phyloP scores from a whole-genome alignment of 2,329 filamentous ascomycete species.

The Cadophora sp. region DNA sequence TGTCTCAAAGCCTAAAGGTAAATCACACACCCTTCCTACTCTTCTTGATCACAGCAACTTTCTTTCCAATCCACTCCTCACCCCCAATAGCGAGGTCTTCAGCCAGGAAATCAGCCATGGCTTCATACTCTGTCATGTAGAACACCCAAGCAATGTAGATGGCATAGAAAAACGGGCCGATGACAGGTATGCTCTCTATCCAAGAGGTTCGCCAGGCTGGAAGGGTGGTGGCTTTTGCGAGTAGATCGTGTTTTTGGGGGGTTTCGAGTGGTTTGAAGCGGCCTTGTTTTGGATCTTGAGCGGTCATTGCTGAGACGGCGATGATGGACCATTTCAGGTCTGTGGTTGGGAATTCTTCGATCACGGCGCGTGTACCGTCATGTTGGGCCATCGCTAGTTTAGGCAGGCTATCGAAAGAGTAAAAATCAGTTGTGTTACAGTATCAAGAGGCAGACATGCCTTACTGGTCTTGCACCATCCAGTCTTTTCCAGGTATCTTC shows the following conservation, averaged over 20 bases:
- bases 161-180: conserved; percentile 44
- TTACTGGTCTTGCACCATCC: conserved; percentile 47
- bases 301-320: conserved; percentile 47
- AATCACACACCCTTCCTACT: conserved; percentile 25
- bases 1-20: neutral
- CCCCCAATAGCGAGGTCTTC: conserved; percentile 46
- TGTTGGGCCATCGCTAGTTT: conserved; percentile 25
- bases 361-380: conserved; percentile 26
- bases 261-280: conserved; percentile 45
- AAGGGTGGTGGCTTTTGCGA: conserved; percentile 20
- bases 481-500: conserved; percentile 46
- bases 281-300: conserved; percentile 46
- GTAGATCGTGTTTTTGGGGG: conserved; percentile 35
- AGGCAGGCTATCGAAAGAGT: conserved; percentile 20
- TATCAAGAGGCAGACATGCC: conserved; percentile 11
- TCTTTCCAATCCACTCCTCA: conserved; percentile 45
- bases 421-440: conserved; percentile 5
- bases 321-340: conserved; percentile 50
- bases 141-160: conserved; percentile 41
- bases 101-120: conserved; percentile 52
- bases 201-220: conserved; percentile 29
- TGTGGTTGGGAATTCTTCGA: conserved; percentile 25
- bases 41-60: conserved; percentile 46
- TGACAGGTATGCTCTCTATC: conserved; percentile 29
- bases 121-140: conserved; percentile 50